A percentile compares a stretch with the other conserved stretches of the same genome.
These are phyloP conservation scores for Leccinum broughii DNA, from an alignment of 768 basidiomycete genomes.

Conservation along the genomic window DNA sequence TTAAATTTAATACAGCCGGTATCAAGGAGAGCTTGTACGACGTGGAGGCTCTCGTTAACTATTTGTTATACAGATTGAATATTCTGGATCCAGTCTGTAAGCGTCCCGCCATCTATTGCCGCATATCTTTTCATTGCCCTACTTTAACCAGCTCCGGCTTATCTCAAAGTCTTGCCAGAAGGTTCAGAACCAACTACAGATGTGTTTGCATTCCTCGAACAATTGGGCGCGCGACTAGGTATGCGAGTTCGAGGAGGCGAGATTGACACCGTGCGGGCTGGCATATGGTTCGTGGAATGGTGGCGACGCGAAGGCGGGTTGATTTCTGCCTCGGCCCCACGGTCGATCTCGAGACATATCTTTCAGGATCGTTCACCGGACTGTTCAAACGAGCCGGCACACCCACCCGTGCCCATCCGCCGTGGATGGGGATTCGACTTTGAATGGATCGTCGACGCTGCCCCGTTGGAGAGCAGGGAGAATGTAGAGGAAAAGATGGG, in stretches of 20 bases:
- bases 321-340: constrained; percentile 46
- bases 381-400: neutral
- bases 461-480: constrained; percentile 11
- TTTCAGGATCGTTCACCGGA: neutral
- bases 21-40: constrained; percentile 94
- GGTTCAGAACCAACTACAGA: constrained; percentile 59
- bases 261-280: constrained; percentile 69
- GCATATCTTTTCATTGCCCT: neutral
- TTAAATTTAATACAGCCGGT: constrained; percentile 56
- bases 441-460: constrained; percentile 53
- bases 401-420: constrained; percentile 20
- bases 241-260: constrained; percentile 80
- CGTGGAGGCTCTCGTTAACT: constrained; percentile 78
- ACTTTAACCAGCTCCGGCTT: constrained; percentile 60
- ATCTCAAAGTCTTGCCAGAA: constrained; percentile 60
- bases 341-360: constrained; percentile 11
- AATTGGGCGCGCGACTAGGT: constrained; percentile 73
- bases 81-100: constrained; percentile 69
- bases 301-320: constrained; percentile 80
- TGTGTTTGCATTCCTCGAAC: constrained; percentile 62
- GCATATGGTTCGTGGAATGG: constrained; percentile 80
- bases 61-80: constrained; percentile 85
- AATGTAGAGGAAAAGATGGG: constrained; percentile 70
- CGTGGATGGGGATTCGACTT: constrained; percentile 87
- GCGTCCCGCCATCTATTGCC: constrained; percentile 27